Percentiles rank a stretch among this genome's conserved stretches.
Evolutionary conservation across 169 alveolate genomes (phyloP).

Genomic region (Fabrea salina): DNA sequence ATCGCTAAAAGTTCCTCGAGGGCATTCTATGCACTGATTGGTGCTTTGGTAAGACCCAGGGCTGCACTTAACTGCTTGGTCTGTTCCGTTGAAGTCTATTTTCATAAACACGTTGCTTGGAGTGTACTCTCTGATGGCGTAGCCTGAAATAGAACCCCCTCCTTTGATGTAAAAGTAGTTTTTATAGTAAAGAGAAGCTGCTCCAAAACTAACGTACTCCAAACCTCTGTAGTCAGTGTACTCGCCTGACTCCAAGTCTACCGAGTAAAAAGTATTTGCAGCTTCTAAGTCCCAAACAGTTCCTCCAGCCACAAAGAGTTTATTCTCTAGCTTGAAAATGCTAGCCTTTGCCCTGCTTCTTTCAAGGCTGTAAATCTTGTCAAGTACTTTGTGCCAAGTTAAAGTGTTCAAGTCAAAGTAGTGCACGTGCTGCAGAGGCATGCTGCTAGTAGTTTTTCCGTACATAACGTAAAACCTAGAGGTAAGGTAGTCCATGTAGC

Average conservation of each 20-base stretch:
- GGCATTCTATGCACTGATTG: neutral
- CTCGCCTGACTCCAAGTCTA: too few relatives aligned
- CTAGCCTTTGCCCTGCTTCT: neutral
- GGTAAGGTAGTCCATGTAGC: too few relatives aligned
- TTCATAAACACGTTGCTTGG: neutral
- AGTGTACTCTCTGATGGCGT: neutral
- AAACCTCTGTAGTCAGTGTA: too few relatives aligned
- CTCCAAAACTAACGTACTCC: too few relatives aligned
- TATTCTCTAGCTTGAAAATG: neutral
- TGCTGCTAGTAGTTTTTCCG: too few relatives aligned
- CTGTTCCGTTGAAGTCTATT: neutral
- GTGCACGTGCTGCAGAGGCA: too few relatives aligned
- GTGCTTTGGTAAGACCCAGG: neutral
- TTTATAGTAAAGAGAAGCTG: neutral
- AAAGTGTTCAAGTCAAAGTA: too few relatives aligned
- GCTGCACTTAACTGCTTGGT: neutral
- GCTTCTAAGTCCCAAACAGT: too few relatives aligned
- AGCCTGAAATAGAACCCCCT: conserved; percentile 14
- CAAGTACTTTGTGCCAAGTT: too few relatives aligned
- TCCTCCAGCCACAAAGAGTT: neutral
- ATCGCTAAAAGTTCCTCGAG: neutral
- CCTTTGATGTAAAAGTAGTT: neutral
- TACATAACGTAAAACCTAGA: too few relatives aligned
- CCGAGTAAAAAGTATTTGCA: too few relatives aligned
- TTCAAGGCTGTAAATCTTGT: too few relatives aligned